These are phyloP conservation scores for Xylogone sp. DNA, from an alignment of 2,329 filamentous ascomycete species.

Conservation along the genomic window DNA sequence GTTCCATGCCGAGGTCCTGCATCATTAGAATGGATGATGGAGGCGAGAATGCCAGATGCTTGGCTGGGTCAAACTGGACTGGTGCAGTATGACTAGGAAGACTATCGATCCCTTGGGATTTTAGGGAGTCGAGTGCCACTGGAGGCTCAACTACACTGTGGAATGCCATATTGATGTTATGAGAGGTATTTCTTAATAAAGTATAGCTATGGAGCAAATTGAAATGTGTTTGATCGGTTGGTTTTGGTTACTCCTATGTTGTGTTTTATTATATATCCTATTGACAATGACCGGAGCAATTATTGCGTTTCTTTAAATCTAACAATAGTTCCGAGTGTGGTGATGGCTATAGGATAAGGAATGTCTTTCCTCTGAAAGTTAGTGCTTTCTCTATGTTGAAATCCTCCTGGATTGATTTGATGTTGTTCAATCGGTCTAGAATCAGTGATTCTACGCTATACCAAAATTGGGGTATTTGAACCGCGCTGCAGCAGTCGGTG, in stretches of 20 bases:
- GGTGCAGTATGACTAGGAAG: not conserved
- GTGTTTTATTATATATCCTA: not conserved
- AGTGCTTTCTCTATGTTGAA: not conserved
- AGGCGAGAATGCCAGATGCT: constrained; percentile 48
- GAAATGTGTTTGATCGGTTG: not conserved
- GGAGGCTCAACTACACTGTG: not conserved
- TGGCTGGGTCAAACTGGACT: constrained; percentile 41
- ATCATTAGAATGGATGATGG: constrained; percentile 48
- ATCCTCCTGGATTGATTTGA: not conserved
- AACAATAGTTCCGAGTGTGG: too few relatives aligned
- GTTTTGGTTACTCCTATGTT: too few relatives aligned
- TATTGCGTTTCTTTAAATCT: too few relatives aligned
- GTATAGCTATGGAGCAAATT: not conserved
- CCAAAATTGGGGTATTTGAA: not conserved
- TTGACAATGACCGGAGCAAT: not conserved
- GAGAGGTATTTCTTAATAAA: not conserved
- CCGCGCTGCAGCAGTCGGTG: not conserved
- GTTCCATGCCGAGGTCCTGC: constrained; percentile 52
- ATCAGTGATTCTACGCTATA: not conserved
- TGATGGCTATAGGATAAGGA: too few relatives aligned
- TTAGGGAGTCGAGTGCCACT: not conserved
- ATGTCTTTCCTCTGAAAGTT: too few relatives aligned
- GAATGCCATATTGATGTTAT: not conserved
- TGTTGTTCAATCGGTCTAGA: not conserved
- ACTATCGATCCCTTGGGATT: not conserved